Conservation (phyloP, 768 basidiomycete genomes). For the Leccinum arenicola region DNA sequence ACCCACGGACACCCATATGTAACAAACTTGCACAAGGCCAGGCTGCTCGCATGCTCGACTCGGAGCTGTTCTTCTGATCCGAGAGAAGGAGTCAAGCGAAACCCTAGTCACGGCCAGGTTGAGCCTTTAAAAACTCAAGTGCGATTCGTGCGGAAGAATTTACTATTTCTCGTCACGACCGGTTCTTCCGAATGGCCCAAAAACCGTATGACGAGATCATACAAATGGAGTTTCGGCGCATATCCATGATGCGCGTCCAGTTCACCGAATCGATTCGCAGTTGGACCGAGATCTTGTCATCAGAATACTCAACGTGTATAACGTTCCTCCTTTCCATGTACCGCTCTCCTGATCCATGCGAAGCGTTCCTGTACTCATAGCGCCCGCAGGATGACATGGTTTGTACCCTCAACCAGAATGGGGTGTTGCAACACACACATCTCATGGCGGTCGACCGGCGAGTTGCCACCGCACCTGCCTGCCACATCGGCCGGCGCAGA, state of each 20-base stretch:
- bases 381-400: conserved; percentile 20
- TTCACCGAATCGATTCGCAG: conserved; percentile 23
- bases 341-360: conserved; percentile 23
- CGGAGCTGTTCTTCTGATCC: conserved; percentile 16
- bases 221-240: conserved; percentile 29
- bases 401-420: conserved; percentile 17
- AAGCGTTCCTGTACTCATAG: conserved; percentile 23
- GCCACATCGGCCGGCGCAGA: conserved; percentile 15
- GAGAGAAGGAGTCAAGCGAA: conserved; percentile 21
- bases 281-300: conserved; percentile 16
- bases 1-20: conserved; percentile 22
- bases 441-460: conserved; percentile 20
- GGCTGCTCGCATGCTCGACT: conserved; percentile 5
- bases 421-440: conserved; percentile 10
- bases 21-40: conserved; percentile 9
- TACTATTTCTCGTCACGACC: conserved; percentile 15
- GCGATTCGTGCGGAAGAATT: conserved; percentile 23
- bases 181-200: conserved; percentile 22
- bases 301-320: conserved; percentile 23
- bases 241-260: conserved; percentile 9
- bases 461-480: conserved; percentile 23
- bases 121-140: conserved; percentile 24
- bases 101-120: conserved; percentile 17
- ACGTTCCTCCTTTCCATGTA: conserved; percentile 18
- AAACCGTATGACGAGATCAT: conserved; percentile 18